Percentiles rank a stretch among this genome's conserved stretches.
phyloP scores from a whole-genome alignment of 192 early-diverging fungal genomes.

The Rhizophlyctis rosea region DNA sequence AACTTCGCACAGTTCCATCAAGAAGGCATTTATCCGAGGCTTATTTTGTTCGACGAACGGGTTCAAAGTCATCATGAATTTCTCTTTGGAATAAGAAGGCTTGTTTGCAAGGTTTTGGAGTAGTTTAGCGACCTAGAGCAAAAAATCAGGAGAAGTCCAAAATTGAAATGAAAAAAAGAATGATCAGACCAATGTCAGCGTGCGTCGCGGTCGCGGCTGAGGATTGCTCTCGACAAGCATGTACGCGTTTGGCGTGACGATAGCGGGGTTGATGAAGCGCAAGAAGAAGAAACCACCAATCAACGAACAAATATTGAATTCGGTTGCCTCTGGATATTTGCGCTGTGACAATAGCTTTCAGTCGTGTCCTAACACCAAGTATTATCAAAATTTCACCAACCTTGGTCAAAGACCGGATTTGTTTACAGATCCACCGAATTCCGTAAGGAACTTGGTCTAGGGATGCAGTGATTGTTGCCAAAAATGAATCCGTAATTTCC shows the following conservation, averaged over 20 bases:
- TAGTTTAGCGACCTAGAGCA: slow-evolving; percentile 94
- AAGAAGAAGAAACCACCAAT: slow-evolving; percentile 98
- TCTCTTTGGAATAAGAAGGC: slow-evolving; percentile 85
- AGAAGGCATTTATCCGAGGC: slow-evolving; percentile 78
- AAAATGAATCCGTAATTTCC: slow-evolving; percentile 81
- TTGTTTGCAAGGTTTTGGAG: slow-evolving; percentile 95
- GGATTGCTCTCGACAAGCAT: slow-evolving; percentile 85
- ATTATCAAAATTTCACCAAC: slow-evolving; percentile 24
- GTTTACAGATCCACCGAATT: slow-evolving; percentile 98
- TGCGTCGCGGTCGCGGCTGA: slow-evolving; percentile 74
- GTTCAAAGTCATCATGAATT: slow-evolving; percentile 85
- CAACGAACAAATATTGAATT: slow-evolving; percentile 85
- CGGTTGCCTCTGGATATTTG: slow-evolving; percentile 87
- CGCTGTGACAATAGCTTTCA: slow-evolving; percentile 47
- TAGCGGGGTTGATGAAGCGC: slow-evolving; percentile 96
- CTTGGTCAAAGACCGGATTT: slow-evolving; percentile 89
- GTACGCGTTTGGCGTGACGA: slow-evolving; percentile 93
- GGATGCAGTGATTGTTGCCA: slow-evolving; percentile 80
- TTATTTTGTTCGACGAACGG: slow-evolving; percentile 90
- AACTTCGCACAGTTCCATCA: slow-evolving; percentile 90
- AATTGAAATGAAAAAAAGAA: slow-evolving; percentile 18
- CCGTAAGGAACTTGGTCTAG: slow-evolving; percentile 88
- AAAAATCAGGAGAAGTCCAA: slow-evolving; percentile 34
- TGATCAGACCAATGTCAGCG: slow-evolving; percentile 87
- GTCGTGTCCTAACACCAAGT: neutral